Percentiles rank a stretch among this genome's conserved stretches.
phyloP scores from a whole-genome alignment of 164 flowering plant species.

The Magnolia kwangsiensis region DNA sequence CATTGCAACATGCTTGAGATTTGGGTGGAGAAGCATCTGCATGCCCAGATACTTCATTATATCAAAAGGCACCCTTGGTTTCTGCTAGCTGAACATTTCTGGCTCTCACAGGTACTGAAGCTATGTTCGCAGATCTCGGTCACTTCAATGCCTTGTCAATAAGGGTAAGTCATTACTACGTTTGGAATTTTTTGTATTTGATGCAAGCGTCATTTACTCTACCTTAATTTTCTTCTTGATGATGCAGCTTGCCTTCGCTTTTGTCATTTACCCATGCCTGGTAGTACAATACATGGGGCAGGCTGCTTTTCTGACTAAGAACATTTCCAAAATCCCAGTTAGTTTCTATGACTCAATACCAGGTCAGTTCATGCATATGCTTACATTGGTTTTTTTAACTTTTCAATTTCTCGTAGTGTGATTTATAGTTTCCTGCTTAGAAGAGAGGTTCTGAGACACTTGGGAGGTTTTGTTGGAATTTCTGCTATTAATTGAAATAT shows the following conservation, averaged over 20 bases:
- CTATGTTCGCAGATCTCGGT: slow-evolving; percentile 92
- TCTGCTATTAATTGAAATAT: background rate
- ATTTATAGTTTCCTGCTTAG: background rate
- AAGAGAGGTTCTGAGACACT: background rate
- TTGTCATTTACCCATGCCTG: slow-evolving; percentile 70
- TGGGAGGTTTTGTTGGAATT: too few relatives aligned
- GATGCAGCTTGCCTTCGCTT: slow-evolving; percentile 73
- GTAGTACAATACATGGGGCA: slow-evolving; percentile 83
- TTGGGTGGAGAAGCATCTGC: background rate
- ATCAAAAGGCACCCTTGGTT: background rate
- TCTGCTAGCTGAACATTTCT: background rate
- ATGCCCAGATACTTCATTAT: background rate
- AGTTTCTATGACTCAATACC: slow-evolving; percentile 21
- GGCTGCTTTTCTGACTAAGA: slow-evolving; percentile 78
- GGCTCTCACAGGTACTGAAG: slow-evolving; percentile 65
- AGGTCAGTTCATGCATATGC: background rate
- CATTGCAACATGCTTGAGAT: background rate
- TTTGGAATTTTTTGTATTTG: background rate
- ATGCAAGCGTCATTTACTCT: background rate
- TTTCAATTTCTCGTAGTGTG: background rate
- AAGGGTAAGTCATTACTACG: background rate
- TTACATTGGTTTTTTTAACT: background rate
- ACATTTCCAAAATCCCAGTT: slow-evolving; percentile 57
- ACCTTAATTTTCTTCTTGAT: slow-evolving; percentile 4
- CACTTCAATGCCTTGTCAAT: slow-evolving; percentile 45